Conservation (phyloP, 345 rosid species). For the Limnanthes douglasii region DNA sequence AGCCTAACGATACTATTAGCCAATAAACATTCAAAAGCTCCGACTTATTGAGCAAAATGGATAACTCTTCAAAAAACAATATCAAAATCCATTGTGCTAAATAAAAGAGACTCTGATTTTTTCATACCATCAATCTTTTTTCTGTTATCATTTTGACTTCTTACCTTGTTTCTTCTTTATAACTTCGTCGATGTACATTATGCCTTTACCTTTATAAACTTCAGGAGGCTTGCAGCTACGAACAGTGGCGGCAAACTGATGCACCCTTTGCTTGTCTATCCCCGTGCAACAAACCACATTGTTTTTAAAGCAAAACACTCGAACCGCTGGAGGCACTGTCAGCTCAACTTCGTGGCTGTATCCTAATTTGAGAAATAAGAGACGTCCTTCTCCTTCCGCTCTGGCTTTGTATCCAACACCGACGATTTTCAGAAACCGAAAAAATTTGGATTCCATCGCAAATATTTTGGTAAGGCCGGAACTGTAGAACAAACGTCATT, state of each 20-base stretch:
- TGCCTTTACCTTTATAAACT: constrained; percentile 50
- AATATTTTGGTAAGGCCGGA: too few relatives aligned
- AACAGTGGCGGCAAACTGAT: constrained; percentile 57
- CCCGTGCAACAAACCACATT: constrained; percentile 85
- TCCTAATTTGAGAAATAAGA: constrained; percentile 53
- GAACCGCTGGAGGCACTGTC: constrained; percentile 60
- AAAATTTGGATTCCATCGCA: constrained; percentile 69
- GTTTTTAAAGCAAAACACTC: constrained; percentile 79
- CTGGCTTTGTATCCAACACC: constrained; percentile 86
- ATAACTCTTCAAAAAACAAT: too few relatives aligned
- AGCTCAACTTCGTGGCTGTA: constrained; percentile 89
- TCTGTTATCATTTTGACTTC: constrained; percentile 1
- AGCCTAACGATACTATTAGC: too few relatives aligned
- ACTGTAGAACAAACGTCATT: too few relatives aligned
- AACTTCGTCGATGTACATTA: constrained; percentile 17
- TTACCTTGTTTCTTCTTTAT: constrained; percentile 1
- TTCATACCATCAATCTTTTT: too few relatives aligned
- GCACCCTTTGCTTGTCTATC: constrained; percentile 63
- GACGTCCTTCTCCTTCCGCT: constrained; percentile 51
- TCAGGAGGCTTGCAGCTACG: constrained; percentile 52
- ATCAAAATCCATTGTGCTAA: too few relatives aligned
- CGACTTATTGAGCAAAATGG: too few relatives aligned
- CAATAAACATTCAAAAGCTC: too few relatives aligned
- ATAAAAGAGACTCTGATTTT: too few relatives aligned
- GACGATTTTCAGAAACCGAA: constrained; percentile 59